These are phyloP conservation scores for Hortiboletus flavorubellus DNA, from an alignment of 768 basidiomycete species.

Conservation along the genomic window DNA sequence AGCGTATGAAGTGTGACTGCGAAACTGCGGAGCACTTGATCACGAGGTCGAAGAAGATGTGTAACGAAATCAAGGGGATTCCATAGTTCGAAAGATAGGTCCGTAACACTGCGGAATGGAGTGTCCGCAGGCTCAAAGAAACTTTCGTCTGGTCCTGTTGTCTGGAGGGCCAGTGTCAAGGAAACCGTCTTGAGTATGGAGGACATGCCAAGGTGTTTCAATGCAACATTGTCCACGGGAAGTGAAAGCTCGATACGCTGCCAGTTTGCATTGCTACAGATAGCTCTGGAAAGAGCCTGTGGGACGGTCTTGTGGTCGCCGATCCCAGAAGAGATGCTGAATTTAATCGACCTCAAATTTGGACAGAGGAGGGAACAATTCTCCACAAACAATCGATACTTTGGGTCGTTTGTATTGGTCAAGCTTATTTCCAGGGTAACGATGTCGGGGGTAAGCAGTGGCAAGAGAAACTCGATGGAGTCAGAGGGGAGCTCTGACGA, in stretches of 20 bases:
- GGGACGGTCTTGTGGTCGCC: too few species aligned
- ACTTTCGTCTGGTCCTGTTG: too few species aligned
- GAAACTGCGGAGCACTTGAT: neutral
- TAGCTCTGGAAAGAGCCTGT: neutral
- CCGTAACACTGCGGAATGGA: too few species aligned
- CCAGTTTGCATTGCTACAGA: neutral
- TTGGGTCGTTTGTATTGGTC: neutral
- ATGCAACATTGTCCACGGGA: too few species aligned
- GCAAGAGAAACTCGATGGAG: neutral
- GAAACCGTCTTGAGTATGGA: too few species aligned
- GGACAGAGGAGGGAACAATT: neutral
- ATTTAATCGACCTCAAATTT: neutral
- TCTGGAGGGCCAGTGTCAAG: too few species aligned
- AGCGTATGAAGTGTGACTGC: neutral
- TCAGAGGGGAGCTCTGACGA: too few species aligned
- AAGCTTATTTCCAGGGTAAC: neutral
- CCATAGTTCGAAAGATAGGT: neutral
- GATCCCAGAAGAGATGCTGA: neutral
- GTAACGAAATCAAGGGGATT: neutral
- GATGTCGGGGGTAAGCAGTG: neutral
- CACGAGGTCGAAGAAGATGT: neutral
- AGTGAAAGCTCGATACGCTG: too few species aligned
- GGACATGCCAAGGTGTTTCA: too few species aligned
- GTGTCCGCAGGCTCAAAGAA: too few species aligned
- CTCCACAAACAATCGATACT: neutral